Evolutionary conservation across 2,329 filamentous ascomycete genomes (phyloP), one percentile per base, ranked within the genome.

Genomic region (Apiospora koreana): DNA sequence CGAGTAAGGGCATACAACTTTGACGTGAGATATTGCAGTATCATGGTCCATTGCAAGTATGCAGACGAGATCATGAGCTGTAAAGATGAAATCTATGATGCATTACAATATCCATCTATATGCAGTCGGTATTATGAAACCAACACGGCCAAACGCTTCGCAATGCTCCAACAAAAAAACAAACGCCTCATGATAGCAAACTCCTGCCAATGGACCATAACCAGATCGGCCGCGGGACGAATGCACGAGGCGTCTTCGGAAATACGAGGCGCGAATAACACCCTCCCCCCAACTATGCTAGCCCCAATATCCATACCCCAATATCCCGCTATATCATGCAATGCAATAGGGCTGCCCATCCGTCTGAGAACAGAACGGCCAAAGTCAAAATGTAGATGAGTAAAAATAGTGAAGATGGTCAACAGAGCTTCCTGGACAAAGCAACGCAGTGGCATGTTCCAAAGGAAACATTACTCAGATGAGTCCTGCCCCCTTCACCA

Each of bases 401-500:
- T 2, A 21, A 58, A 58, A 58, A 28, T 3, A 3, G 28, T 35
- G 16, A 62, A 62, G 28, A 38, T 35, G 12, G n/a, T 28, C 18
- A 35, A 10, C 54, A 38, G 54, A 62, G 9, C 54, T 35, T 35
- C 54, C 28, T 6, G 7, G n/a, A 6, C 28, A 38, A 38, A 35
- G 31, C 18, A 62, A 62, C 25, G 50, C 50, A 58, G 1, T 2
- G 54, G 31, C 8, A 38, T 38, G 54, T 8, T 62, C 54, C 8
- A 38, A 62, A 35, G 31, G 21, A 62, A 23, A 38, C 28, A 6
- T 46, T 46, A 35, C 48, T 74, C 72, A 81, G 68, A 81, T 81
- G 72, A 81, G 81, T 21, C 79, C 79, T 25, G 78, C 78, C 62
- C 79, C 75, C 48, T 73, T 77, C 5, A 75, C 74, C 31, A 75